Base-by-base conservation (phyloP, 2,329 filamentous ascomycete species). In the Sphaerostilbella broomeana region DNA sequence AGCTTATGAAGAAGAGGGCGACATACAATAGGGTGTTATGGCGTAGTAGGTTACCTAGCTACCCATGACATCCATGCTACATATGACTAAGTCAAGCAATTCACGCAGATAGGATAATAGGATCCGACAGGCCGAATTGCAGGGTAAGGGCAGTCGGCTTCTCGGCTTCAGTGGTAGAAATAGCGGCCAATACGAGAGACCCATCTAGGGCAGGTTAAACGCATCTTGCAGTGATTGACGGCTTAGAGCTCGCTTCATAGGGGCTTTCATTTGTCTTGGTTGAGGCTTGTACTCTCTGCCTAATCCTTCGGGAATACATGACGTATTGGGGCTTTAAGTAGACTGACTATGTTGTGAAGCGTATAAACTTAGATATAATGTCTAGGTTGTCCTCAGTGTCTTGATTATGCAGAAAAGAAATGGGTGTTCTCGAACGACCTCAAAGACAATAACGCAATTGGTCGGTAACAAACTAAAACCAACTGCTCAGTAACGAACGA, bases 31-130 rank as follows among this genome's bases (percentile, higher is more conserved):
- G 27, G 27, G 27, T 29, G 27, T 29, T 15, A 29, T 29, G n/a
- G 27, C 27, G 27, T 29, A 29, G 27, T 29, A 29, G 27, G 27
- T 29, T 29, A 15, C 27, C 27, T 29, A 8, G 27, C 27, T 29
- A 29, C 27, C 27, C 27, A 29, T 29, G 27, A 29, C 27, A 29
- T 29, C 27, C 27, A 29, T 29, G 27, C 27, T 29, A 29, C n/a
- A 29, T 31, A 31, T 31, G 28, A 18, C 28, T 19, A 31, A 31
- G 28, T 31, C 28, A 31, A 31, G 28, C 28, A 31, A 31, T 31
- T 31, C 28, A 31, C 28, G 28, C 28, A 31, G 28, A 31, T 31
- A 19, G 28, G 28, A 31, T 31, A 19, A 31, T 31, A 31, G 16
- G 28, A 31, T 31, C 28, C 28, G 16, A 31, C 28, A 18, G 16